Evolutionary conservation across 208 protist species (phyloP).

Genomic region (Leishmania major): DNA sequence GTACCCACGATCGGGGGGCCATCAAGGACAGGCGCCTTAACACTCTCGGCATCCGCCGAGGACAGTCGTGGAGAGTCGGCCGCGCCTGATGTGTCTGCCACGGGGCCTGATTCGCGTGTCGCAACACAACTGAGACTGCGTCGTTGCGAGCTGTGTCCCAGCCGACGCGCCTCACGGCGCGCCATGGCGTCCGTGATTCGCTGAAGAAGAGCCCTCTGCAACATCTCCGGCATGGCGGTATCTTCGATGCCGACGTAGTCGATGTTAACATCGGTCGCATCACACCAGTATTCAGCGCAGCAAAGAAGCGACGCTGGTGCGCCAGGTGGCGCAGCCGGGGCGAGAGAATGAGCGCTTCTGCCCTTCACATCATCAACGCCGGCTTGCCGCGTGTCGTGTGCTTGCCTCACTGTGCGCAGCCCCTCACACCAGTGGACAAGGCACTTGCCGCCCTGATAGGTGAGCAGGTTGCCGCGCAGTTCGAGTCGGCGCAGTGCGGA

Average conservation of each 20-base stretch:
- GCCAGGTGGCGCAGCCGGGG: background rate
- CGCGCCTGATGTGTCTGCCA: background rate
- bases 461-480: conserved; percentile 65
- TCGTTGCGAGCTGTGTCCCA: background rate
- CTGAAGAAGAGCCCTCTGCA: conserved; percentile 9
- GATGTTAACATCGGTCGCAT: conserved; percentile 12
- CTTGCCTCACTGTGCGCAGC: background rate
- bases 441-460: conserved; percentile 60
- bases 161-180: conserved; percentile 20
- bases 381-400: background rate
- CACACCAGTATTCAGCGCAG: conserved; percentile 3
- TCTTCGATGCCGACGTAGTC: conserved; percentile 23
- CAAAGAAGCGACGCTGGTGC: background rate
- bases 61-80: background rate
- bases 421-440: conserved; percentile 59
- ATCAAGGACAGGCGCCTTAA: background rate
- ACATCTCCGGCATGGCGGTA: conserved; percentile 13
- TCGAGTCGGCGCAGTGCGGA: conserved; percentile 48
- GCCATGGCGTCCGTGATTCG: conserved; percentile 20
- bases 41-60: background rate
- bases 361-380: background rate
- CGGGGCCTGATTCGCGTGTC: background rate
- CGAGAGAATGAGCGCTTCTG: background rate
- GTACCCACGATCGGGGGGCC: background rate
- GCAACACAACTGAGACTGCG: background rate